Conservation (phyloP, 768 basidiomycete species). For the Tricholoma terreum region DNA sequence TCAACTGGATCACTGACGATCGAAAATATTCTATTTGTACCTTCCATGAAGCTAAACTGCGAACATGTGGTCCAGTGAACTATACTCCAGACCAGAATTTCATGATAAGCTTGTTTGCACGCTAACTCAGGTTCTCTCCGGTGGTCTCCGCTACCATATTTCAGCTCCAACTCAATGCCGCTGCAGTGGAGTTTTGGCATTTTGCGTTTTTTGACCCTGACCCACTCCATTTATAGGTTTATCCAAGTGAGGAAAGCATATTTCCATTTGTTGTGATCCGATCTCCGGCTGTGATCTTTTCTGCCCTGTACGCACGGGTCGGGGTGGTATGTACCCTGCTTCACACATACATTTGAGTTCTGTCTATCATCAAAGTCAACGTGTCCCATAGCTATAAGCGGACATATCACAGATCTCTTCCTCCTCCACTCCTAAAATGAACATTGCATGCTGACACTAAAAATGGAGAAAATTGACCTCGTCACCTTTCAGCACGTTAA, state of each 20-base stretch:
- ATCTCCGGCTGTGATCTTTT: constrained; percentile 16
- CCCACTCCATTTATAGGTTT: background rate
- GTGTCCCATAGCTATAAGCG: background rate
- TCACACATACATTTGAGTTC: constrained; percentile 8
- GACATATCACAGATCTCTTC: background rate
- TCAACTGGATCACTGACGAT: constrained; percentile 5
- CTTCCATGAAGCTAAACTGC: background rate
- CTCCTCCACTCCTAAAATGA: background rate
- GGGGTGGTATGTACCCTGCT: constrained; percentile 28
- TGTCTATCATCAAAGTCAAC: background rate
- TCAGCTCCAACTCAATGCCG: background rate
- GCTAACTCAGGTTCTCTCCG: background rate
- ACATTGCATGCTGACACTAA: constrained; percentile 1
- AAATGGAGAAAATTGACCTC: constrained; percentile 3
- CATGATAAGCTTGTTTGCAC: background rate
- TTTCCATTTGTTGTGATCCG: background rate
- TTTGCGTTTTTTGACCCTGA: background rate
- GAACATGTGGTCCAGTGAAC: constrained; percentile 6
- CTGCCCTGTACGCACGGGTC: constrained; percentile 23
- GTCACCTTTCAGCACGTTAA: constrained; percentile 1
- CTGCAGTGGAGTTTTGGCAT: background rate
- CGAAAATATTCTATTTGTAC: constrained; percentile 6
- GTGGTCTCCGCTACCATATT: too few species aligned
- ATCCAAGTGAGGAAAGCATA: background rate
- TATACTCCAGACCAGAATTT: background rate